A percentile compares a stretch with the other conserved stretches of the same genome.
phyloP scores from a whole-genome alignment of 2,329 filamentous ascomycete genomes.

The Rhytidhysteron rufulum region DNA sequence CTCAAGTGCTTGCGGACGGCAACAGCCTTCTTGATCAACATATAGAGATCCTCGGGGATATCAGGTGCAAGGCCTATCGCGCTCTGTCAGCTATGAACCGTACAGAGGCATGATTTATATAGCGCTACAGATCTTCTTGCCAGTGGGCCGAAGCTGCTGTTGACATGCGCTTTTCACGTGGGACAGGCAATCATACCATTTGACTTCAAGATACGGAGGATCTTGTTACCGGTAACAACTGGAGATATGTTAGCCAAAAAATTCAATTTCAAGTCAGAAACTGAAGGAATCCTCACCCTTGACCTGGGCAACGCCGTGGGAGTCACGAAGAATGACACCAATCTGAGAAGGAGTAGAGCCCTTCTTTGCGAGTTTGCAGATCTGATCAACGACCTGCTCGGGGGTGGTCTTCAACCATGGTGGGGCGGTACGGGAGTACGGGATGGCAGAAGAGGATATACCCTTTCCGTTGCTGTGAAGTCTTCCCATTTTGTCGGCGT shows the following conservation, averaged over 20 bases:
- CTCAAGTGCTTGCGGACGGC: slow-evolving; percentile 99
- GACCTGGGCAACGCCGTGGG: slow-evolving; percentile 96
- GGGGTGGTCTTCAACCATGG: slow-evolving; percentile 99
- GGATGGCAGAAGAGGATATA: slow-evolving; percentile 91
- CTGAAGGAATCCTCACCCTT: slow-evolving; percentile 67
- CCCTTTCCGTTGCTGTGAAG: slow-evolving; percentile 99
- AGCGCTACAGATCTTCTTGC: slow-evolving; percentile 27
- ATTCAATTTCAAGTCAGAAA: neutral
- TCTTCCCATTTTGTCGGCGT: slow-evolving; percentile 74
- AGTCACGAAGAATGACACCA: slow-evolving; percentile 96
- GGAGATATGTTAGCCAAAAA: slow-evolving; percentile 34
- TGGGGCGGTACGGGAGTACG: slow-evolving; percentile 90
- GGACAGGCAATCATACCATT: slow-evolving; percentile 70
- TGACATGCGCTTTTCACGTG: slow-evolving; percentile 41
- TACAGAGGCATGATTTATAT: slow-evolving; percentile 41
- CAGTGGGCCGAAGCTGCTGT: slow-evolving; percentile 26
- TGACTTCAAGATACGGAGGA: slow-evolving; percentile 97
- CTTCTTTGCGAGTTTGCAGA: slow-evolving; percentile 98
- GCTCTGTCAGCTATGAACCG: slow-evolving; percentile 34
- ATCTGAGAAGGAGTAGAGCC: slow-evolving; percentile 98
- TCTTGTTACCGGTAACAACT: slow-evolving; percentile 81
- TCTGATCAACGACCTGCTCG: slow-evolving; percentile 98
- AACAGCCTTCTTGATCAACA: slow-evolving; percentile 99
- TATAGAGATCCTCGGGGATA: slow-evolving; percentile 99
- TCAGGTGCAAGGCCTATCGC: slow-evolving; percentile 88